Conservation (phyloP, 2,329 filamentous ascomycete genomes). For the Xylaria sp. region DNA sequence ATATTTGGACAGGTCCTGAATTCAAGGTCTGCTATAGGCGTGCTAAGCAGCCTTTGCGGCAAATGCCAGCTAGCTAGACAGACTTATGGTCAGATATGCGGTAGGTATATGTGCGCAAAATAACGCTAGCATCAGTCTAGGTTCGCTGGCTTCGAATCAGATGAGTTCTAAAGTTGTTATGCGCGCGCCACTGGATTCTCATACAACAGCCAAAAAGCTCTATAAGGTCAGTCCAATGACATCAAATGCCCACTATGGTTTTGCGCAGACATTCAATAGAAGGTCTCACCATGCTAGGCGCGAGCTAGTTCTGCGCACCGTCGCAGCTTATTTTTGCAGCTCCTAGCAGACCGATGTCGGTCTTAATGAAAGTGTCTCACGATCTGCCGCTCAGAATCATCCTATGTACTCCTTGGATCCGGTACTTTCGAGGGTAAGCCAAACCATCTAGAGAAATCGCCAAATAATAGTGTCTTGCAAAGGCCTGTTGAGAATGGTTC, state of each 20-base stretch:
- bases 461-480: background rate
- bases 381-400: background rate
- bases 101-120: background rate
- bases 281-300: background rate
- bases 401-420: background rate
- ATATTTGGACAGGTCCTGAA: constrained; percentile 15
- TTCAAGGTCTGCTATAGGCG: background rate
- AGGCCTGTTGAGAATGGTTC: background rate
- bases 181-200: background rate
- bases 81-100: background rate
- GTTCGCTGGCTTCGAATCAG: background rate
- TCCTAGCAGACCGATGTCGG: constrained; percentile 1
- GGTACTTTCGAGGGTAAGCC: background rate
- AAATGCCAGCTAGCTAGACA: background rate
- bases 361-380: constrained; percentile 4
- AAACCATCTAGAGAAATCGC: background rate
- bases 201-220: background rate
- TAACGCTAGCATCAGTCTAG: background rate
- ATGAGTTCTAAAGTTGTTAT: background rate
- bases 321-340: background rate
- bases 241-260: background rate
- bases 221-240: background rate
- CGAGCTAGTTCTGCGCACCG: background rate
- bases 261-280: background rate
- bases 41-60: background rate